Evolutionary conservation across 2,329 filamentous ascomycete genomes (phyloP).

Genomic region (Aspergillus sclerotialis): DNA sequence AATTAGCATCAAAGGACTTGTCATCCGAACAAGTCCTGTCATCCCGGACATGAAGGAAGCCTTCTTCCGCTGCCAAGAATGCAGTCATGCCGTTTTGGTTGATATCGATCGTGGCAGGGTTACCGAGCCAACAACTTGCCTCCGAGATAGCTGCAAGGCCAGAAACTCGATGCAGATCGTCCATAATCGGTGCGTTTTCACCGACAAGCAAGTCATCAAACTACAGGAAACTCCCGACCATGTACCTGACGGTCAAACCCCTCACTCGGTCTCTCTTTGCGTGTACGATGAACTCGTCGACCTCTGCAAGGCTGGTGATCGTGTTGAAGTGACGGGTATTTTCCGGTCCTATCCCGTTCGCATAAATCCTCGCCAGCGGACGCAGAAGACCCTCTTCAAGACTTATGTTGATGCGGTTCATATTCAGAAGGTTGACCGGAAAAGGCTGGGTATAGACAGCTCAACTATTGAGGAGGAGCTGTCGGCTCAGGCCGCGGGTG

Average conservation of each 20-base stretch:
- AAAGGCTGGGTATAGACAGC: slow-evolving; percentile 82
- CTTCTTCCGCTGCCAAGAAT: slow-evolving; percentile 92
- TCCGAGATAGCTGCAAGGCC: slow-evolving; percentile 69
- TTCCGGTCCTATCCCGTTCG: slow-evolving; percentile 92
- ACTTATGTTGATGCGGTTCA: slow-evolving; percentile 95
- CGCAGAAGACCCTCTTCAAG: slow-evolving; percentile 94
- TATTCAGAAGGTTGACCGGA: slow-evolving; percentile 93
- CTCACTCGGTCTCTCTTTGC: slow-evolving; percentile 92
- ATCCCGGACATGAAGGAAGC: slow-evolving; percentile 99
- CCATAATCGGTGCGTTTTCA: slow-evolving; percentile 90
- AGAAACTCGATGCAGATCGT: slow-evolving; percentile 98
- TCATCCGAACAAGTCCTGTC: slow-evolving; percentile 90
- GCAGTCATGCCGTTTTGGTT: slow-evolving; percentile 83
- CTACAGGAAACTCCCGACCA: slow-evolving; percentile 94
- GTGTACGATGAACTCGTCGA: slow-evolving; percentile 97
- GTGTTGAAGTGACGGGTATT: slow-evolving; percentile 91
- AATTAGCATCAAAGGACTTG: slow-evolving; percentile 88
- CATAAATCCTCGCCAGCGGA: slow-evolving; percentile 85
- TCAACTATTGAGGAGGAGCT: slow-evolving; percentile 82
- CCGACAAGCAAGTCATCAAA: slow-evolving; percentile 98
- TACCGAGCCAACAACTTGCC: slow-evolving; percentile 84
- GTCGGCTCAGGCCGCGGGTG: slow-evolving; percentile 62
- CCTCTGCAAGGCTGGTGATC: slow-evolving; percentile 94
- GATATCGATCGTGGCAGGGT: slow-evolving; percentile 95
- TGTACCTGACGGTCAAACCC: slow-evolving; percentile 91